Conservation (phyloP, 2,329 filamentous ascomycete genomes). For the Coleophoma crateriformis region DNA sequence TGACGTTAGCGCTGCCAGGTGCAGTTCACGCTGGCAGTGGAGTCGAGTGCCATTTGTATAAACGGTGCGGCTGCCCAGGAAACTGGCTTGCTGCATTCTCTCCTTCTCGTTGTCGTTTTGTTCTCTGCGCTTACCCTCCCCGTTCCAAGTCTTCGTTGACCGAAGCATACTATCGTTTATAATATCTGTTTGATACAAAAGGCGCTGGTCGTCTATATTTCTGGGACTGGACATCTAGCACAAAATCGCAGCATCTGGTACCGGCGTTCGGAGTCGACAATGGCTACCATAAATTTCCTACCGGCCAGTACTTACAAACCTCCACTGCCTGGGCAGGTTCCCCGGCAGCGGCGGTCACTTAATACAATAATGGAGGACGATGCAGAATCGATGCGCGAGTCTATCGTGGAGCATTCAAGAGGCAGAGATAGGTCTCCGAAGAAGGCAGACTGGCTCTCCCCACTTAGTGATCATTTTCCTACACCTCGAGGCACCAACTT, state of each 20-base stretch:
- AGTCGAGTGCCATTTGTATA: constrained; percentile 13
- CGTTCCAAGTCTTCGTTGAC: constrained; percentile 28
- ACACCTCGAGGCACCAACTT: constrained; percentile 65
- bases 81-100: constrained; percentile 7
- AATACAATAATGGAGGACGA: constrained; percentile 61
- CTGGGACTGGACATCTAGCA: constrained; percentile 4
- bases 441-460: constrained; percentile 31
- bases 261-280: constrained; percentile 14
- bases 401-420: constrained; percentile 22
- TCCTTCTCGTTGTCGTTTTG: constrained; percentile 11
- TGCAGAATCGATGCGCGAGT: constrained; percentile 23
- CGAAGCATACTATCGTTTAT: constrained; percentile 30
- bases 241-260: constrained; percentile 7
- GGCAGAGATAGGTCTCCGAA: constrained; percentile 31
- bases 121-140: constrained; percentile 5
- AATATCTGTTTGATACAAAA: constrained; percentile 4
- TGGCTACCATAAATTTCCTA: constrained; percentile 33
- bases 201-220: constrained; percentile 22
- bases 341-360: constrained; percentile 45
- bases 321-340: constrained; percentile 45
- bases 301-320: constrained; percentile 44
- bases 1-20: constrained; percentile 17
- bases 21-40: constrained; percentile 7
- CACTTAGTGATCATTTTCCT: constrained; percentile 56
- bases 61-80: constrained; percentile 17